Evolutionary conservation across 2,329 filamentous ascomycete genomes (phyloP), one percentile per base, ranked within the genome.

Genomic region (Fusarium penzigii): DNA sequence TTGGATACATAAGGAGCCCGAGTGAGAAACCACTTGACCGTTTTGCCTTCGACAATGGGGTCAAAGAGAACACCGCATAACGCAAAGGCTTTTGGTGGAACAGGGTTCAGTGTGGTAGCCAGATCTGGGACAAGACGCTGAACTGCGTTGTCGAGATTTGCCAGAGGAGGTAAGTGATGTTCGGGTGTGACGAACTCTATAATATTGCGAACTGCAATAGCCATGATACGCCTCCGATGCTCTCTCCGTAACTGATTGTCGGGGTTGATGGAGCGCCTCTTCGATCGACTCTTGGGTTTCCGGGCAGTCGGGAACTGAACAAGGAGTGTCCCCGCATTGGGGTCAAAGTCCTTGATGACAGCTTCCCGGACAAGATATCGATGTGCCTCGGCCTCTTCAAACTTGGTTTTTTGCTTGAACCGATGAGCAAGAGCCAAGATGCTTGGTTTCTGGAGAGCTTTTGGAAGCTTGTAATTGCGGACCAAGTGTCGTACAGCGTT

Each of bases 401-500:
- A 60, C 3, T 70, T 61, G 0, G 75, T 71, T 7, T 74, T 77
- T 12, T 61, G 62, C 42, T 78, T 75, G 29, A 82, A 80, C 32
- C 78, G 78, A 14, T 75, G 66, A 1, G 87, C 77, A 46, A 95
- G 72, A 0, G 73, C 70, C 2, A 93, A 70, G 6, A 97, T 77
- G 0, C 83, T 77, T 0, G 80, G 74, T 49, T 85, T 84, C 55
- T 83, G 83, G 3, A 97, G 72, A 0, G 92, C 90, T 10, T 68
- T 69, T 1, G 94, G 93, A 5, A 97, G 73, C 3, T 69, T 65
- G 52, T 86, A 72, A 5, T 79, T 71, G 25, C 76, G 72, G 17
- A 83, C 78, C 41, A 96, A 69, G 67, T 88, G 75, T 32, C 93
- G 84, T 38, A 97, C 77, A 0, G 93, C 86, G 65, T 99, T 99